Conservation (phyloP, 2,329 filamentous ascomycete species). For the Trichophyton equinum region DNA sequence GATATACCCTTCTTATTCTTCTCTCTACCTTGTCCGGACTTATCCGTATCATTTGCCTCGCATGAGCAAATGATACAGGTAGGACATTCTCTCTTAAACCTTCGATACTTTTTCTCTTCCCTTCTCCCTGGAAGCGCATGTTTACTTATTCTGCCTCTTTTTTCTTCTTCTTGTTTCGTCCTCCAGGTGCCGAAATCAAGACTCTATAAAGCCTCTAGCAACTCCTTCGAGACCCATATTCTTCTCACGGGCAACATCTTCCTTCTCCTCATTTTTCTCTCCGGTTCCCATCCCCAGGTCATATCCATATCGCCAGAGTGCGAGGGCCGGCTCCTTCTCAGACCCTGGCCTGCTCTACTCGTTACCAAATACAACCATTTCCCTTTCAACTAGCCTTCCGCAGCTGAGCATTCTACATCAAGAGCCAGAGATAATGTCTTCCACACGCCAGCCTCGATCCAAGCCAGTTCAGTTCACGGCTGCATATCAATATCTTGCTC, state of each 20-base stretch:
- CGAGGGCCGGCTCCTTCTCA: neutral
- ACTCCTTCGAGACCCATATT: constrained; percentile 3
- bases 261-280: neutral
- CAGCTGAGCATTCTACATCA: neutral
- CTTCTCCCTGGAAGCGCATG: neutral
- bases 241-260: neutral
- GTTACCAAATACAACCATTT: constrained; percentile 1
- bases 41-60: neutral
- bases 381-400: neutral
- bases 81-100: no score
- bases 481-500: constrained; percentile 9
- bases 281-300: neutral
- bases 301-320: neutral
- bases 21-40: neutral
- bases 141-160: neutral
- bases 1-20: neutral
- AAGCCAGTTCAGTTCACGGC: constrained; percentile 8
- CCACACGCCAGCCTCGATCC: neutral
- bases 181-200: constrained; percentile 9
- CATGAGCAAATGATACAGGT: neutral
- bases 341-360: neutral
- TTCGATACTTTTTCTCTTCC: neutral
- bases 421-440: constrained; percentile 2
- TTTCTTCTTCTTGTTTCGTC: neutral
- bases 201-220: constrained; percentile 9